Evolutionary conservation across 1,284 basidiomycete species (phyloP).

Genomic region (Rhodotorula sp.): DNA sequence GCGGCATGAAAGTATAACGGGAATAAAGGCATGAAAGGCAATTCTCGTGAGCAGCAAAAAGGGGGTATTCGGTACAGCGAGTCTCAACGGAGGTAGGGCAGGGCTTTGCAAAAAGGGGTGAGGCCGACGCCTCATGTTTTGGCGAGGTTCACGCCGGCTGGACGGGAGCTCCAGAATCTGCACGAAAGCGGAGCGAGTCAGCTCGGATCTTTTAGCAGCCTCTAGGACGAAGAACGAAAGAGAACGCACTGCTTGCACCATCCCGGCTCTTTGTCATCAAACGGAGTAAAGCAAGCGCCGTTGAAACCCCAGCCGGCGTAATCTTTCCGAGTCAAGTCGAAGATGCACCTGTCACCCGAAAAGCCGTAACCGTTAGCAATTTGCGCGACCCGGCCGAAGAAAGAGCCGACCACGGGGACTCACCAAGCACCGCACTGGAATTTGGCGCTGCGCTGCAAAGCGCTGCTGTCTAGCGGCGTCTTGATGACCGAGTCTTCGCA

Average conservation of each 20-base stretch:
- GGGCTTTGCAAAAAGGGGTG: no score
- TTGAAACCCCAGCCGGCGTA: conserved; percentile 31
- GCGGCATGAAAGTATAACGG: no score
- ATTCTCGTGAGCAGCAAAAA: background rate
- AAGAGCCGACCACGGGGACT: background rate
- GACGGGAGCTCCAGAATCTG: conserved; percentile 29
- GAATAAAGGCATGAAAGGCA: no score
- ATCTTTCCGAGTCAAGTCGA: conserved; percentile 22
- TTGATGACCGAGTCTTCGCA: conserved; percentile 10
- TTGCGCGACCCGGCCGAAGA: background rate
- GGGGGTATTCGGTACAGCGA: background rate
- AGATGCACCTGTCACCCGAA: conserved; percentile 19
- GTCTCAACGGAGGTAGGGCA: background rate
- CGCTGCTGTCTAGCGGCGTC: background rate
- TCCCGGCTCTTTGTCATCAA: conserved; percentile 11
- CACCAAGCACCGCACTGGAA: conserved; percentile 32
- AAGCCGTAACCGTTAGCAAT: background rate
- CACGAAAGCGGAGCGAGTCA: background rate
- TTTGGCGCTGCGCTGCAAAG: conserved; percentile 18
- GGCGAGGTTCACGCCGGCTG: conserved; percentile 18
- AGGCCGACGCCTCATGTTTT: background rate
- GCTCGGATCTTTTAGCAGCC: no score
- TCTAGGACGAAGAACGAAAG: background rate
- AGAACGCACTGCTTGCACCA: conserved; percentile 30
- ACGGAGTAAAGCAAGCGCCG: conserved; percentile 25